Base-by-base conservation (phyloP, 495 filamentous ascomycete species). In the Ramalina intermedia region DNA sequence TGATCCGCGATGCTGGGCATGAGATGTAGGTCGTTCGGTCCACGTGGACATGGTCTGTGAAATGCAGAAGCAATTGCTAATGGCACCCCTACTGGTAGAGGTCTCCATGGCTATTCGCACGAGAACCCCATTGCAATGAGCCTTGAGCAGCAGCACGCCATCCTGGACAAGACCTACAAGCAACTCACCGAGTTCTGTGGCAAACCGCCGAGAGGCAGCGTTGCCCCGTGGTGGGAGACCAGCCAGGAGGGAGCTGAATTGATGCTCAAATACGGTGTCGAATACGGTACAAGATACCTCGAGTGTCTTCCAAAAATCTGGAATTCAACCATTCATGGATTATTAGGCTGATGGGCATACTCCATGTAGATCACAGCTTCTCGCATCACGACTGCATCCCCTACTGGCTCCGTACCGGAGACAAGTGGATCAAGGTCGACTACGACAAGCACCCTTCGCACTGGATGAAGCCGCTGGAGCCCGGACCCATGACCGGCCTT, bases 91-190 rank as follows among this genome's bases (percentile, higher is more conserved):
- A 48, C 1, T 43, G 23, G 35, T 26, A 55, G 52, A 54, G 84
- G 84, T 6, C 74, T 84, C 0, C 80, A 83, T 49, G 80, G 80
- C 1, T 83, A 90, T 61, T 76, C 72, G 4, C 84, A 88, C 58
- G 84, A 90, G 62, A 87, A 87, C 49, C 82, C 82, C 0, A 66
- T 69, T 8, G 72, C 75, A 43, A 85, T 90, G 82, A 81, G 67
- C 12, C 63, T 79, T 35, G 80, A 84, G 57, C 84, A 87, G 60
- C 84, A 88, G 58, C 73, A 73, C 3, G 81, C 79, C 37, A 78
- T 88, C 40, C 70, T 90, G 14, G 82, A 86, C 53, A 84, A 86
- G 63, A 86, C 81, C 1, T 87, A 80, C 62, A 70, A 70, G 26
- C 69, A 86, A 58, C 68, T 89, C 18, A 82, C 75, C 0, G 75